phyloP scores from a whole-genome alignment of 2,329 filamentous ascomycete genomes.

The Penicillium paneum region DNA sequence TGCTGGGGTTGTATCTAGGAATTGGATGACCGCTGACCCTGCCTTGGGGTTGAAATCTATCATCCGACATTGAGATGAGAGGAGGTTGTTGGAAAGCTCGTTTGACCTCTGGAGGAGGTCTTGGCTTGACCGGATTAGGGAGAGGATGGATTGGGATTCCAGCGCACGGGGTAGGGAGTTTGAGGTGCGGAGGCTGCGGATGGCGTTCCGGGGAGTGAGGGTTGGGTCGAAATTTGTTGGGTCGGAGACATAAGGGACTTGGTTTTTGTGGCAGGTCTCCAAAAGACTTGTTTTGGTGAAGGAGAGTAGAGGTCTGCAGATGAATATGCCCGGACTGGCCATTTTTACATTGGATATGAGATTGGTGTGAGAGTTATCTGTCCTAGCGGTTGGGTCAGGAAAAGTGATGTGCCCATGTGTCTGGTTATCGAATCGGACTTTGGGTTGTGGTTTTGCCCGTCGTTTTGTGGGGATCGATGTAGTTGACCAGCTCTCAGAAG shows the following conservation, averaged over 20 bases:
- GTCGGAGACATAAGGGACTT: slow-evolving; percentile 77
- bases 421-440: slow-evolving; percentile 8
- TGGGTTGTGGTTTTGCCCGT: slow-evolving; percentile 2
- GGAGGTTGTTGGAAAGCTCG: slow-evolving; percentile 53
- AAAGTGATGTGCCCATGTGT: background rate
- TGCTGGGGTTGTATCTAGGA: slow-evolving; percentile 20
- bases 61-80: slow-evolving; percentile 38
- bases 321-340: slow-evolving; percentile 35
- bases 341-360: slow-evolving; percentile 12
- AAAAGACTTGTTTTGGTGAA: slow-evolving; percentile 66
- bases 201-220: slow-evolving; percentile 75
- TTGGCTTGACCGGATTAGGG: slow-evolving; percentile 55
- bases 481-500: slow-evolving; percentile 62
- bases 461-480: slow-evolving; percentile 31
- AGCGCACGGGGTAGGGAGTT: slow-evolving; percentile 67
- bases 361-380: background rate
- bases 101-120: slow-evolving; percentile 47
- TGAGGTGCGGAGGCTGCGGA: slow-evolving; percentile 63
- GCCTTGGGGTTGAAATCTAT: slow-evolving; percentile 32
- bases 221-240: slow-evolving; percentile 74
- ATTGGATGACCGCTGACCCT: slow-evolving; percentile 34
- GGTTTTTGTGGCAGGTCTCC: slow-evolving; percentile 64
- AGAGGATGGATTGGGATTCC: slow-evolving; percentile 61
- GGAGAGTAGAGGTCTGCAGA: slow-evolving; percentile 39
- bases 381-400: background rate